Evolutionary conservation across 2,329 filamentous ascomycete genomes (phyloP).

Genomic region (Diaporthe ampelina): DNA sequence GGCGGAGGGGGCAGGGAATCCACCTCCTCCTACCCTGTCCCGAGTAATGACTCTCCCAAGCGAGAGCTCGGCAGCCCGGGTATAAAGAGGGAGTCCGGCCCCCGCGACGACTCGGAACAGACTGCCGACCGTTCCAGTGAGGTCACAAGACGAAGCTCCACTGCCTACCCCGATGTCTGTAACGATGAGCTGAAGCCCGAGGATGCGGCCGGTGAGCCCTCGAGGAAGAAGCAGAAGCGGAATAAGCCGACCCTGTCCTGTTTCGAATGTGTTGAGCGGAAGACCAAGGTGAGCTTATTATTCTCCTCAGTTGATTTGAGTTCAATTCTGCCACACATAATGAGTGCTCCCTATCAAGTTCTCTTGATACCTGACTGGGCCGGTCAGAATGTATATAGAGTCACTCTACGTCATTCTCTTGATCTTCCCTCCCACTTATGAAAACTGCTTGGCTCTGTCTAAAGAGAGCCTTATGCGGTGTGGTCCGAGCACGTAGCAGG

Average conservation of each 20-base stretch:
- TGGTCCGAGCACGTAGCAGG: neutral
- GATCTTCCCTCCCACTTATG: neutral
- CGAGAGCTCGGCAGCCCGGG: constrained; percentile 33
- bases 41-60: constrained; percentile 26
- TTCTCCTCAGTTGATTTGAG: neutral
- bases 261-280: constrained; percentile 84
- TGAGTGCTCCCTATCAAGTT: neutral
- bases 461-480: neutral
- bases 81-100: constrained; percentile 31
- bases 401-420: neutral
- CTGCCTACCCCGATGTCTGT: constrained; percentile 23
- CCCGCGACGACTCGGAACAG: constrained; percentile 28
- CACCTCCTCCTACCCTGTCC: constrained; percentile 19
- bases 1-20: constrained; percentile 13
- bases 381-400: neutral
- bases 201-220: constrained; percentile 52
- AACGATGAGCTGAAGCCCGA: constrained; percentile 43
- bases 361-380: neutral
- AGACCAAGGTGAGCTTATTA: constrained; percentile 76
- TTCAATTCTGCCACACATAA: neutral
- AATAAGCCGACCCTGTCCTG: constrained; percentile 88
- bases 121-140: constrained; percentile 30
- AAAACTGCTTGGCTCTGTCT: neutral
- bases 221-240: constrained; percentile 82
- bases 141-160: constrained; percentile 35